Evolutionary conservation across 2,329 filamentous ascomycete species (phyloP), one percentile per base, ranked within the genome.

Genomic region (Fusarium nematophilum): DNA sequence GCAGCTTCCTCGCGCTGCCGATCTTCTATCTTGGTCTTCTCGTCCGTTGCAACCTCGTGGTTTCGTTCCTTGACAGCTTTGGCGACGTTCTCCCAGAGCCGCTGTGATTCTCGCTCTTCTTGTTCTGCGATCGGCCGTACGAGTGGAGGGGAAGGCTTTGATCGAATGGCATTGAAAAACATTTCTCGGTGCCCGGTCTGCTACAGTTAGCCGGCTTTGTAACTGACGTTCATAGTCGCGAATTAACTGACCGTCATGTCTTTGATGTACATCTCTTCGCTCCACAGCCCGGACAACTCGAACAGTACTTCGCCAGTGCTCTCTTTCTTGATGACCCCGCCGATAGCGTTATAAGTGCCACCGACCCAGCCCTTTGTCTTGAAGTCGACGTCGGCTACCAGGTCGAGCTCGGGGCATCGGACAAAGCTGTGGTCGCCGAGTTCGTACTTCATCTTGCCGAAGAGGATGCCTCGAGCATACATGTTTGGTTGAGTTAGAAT

Each of bases 401-500:
- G 82, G 53, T 93, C 89, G 14, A 92, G 85, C 74, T 98, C 94
- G 0, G 94, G 92, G 74, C 95, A 98, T 64, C 89, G 86, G 15
- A 99, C 91, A 68, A 93, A 92, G 73, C 93, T 97, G 79, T 97
- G 93, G 74, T 98, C 94, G 62, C 94, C 95, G 7, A 99, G 86
- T 79, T 99, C 95, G 76, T 98, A 99, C 76, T 97, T 98, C 95
- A 99, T 98, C 76, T 97, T 98, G 40, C 95, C 95, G 70, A 99
- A 97, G 8, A 99, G 82, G 57, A 99, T 98, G 29, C 95, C 94
- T 59, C 95, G 87, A 17, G 94, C 95, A 75, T 99, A 99, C 93
- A 99, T 99, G 79, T 99, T 99, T 14, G 95, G 95, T 72, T 99
- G 95, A 5, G 95, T 98, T 46, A 98, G 78, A 70, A 96, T 91